Evolutionary conservation across 1,284 basidiomycete species (phyloP).

Genomic region (Leccinum griseonigrum): DNA sequence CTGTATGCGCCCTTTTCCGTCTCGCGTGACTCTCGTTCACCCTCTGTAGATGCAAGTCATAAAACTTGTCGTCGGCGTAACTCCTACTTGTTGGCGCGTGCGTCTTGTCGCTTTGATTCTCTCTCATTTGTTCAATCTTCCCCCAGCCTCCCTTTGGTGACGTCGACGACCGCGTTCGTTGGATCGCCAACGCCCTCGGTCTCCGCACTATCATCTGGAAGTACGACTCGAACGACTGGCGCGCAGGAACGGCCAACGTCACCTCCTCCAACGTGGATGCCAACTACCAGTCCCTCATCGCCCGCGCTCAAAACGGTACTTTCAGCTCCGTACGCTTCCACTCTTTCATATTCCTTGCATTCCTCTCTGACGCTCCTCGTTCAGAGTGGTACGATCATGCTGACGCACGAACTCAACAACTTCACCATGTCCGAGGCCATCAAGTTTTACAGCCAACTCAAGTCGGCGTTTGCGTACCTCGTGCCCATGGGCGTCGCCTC

Average conservation of each 20-base stretch:
- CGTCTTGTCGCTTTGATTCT: slow-evolving; percentile 7
- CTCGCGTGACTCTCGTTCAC: neutral
- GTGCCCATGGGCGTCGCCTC: slow-evolving; percentile 48
- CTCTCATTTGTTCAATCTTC: neutral
- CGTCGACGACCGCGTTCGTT: slow-evolving; percentile 68
- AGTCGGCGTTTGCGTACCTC: slow-evolving; percentile 44
- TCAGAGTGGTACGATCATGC: slow-evolving; percentile 46
- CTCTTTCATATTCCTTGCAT: neutral
- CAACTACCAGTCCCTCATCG: slow-evolving; percentile 42
- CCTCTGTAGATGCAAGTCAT: slow-evolving; percentile 44
- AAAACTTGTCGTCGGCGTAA: slow-evolving; percentile 57
- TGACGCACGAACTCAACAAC: slow-evolving; percentile 49
- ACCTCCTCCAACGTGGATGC: slow-evolving; percentile 41
- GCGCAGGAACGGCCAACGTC: slow-evolving; percentile 45
- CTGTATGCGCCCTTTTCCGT: slow-evolving; percentile 19
- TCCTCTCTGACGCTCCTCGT: neutral
- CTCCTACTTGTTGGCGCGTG: slow-evolving; percentile 68
- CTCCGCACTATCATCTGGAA: slow-evolving; percentile 64
- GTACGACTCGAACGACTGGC: slow-evolving; percentile 74
- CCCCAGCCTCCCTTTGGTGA: slow-evolving; percentile 60
- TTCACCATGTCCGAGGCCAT: slow-evolving; percentile 49
- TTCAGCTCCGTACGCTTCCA: slow-evolving; percentile 35
- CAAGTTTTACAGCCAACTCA: slow-evolving; percentile 41
- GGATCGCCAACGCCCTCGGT: slow-evolving; percentile 59
- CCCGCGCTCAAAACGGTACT: slow-evolving; percentile 37